Conservation (phyloP, 306 rosid genomes). For the Castanea sativa region DNA sequence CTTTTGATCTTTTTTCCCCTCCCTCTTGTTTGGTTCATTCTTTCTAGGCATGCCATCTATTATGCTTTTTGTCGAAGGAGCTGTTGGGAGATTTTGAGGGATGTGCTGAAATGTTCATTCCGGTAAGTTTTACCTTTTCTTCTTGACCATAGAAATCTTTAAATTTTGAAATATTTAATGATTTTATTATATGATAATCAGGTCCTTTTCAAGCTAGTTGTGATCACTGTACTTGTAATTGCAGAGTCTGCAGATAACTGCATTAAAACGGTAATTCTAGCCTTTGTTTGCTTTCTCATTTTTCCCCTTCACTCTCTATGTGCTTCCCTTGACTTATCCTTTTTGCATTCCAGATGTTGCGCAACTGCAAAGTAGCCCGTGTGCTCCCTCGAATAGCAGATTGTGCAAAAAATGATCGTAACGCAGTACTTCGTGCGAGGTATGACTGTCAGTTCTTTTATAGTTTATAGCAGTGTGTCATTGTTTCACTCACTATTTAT, state of each 20-base stretch:
- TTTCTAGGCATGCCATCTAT: slow-evolving; percentile 85
- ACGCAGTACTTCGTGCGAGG: slow-evolving; percentile 95
- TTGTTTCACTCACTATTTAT: slow-evolving; percentile 23
- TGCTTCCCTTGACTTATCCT: slow-evolving; percentile 19
- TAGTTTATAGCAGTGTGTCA: slow-evolving; percentile 1
- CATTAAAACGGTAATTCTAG: slow-evolving; percentile 79
- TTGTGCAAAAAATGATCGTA: slow-evolving; percentile 92
- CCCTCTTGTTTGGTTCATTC: slow-evolving; percentile 22
- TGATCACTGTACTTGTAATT: slow-evolving; percentile 99
- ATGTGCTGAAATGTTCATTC: slow-evolving; percentile 87
- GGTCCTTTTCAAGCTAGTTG: slow-evolving; percentile 99
- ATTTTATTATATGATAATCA: slow-evolving; percentile 48
- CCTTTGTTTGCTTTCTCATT: slow-evolving; percentile 1
- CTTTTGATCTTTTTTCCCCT: slow-evolving; percentile 10
- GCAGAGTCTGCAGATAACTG: slow-evolving; percentile 98
- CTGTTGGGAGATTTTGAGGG: slow-evolving; percentile 94
- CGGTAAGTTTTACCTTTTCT: slow-evolving; percentile 60
- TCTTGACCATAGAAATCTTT: slow-evolving; percentile 17
- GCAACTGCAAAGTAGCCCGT: slow-evolving; percentile 91
- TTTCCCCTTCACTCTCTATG: slow-evolving; percentile 9
- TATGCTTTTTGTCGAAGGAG: slow-evolving; percentile 90
- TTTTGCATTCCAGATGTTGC: slow-evolving; percentile 67
- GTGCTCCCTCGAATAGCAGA: slow-evolving; percentile 89
- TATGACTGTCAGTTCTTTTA: slow-evolving; percentile 23
- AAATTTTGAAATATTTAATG: slow-evolving; percentile 26